These are phyloP conservation scores for Spathaspora passalidarum DNA, from an alignment of 805 yeast genomes.

Conservation along the genomic window DNA sequence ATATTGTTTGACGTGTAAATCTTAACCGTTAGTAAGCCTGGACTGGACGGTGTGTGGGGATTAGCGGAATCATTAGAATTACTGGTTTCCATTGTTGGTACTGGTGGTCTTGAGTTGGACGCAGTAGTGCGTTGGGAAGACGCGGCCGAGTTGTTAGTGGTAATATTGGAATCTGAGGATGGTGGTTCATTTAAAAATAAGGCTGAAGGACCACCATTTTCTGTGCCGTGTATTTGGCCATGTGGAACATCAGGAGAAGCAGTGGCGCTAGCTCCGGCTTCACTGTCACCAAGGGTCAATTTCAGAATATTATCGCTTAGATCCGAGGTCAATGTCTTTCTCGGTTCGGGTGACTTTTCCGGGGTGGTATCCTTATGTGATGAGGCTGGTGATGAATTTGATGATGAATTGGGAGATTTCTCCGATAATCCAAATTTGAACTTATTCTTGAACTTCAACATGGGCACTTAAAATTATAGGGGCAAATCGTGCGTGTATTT, in stretches of 20 bases:
- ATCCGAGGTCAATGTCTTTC: not conserved
- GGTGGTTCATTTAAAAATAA: not conserved
- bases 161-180: not conserved
- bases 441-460: constrained; percentile 33
- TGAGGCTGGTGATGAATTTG: not conserved
- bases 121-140: not conserved
- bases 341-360: not conserved
- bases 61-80: not conserved
- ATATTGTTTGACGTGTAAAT: constrained; percentile 69
- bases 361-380: not conserved
- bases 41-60: constrained; percentile 21
- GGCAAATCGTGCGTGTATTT: too few species aligned
- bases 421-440: constrained; percentile 28
- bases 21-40: constrained; percentile 77
- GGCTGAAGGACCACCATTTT: not conserved
- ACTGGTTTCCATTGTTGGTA: not conserved
- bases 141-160: not conserved
- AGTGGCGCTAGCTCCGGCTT: not conserved
- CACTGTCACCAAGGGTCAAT: constrained; percentile 1
- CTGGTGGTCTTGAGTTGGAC: not conserved
- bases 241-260: not conserved
- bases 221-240: not conserved
- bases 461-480: constrained; percentile 7
- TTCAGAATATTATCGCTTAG: constrained; percentile 2
- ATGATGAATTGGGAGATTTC: constrained; percentile 4